phyloP scores from a whole-genome alignment of 257 asterid genomes.

The Petrea volubilis region DNA sequence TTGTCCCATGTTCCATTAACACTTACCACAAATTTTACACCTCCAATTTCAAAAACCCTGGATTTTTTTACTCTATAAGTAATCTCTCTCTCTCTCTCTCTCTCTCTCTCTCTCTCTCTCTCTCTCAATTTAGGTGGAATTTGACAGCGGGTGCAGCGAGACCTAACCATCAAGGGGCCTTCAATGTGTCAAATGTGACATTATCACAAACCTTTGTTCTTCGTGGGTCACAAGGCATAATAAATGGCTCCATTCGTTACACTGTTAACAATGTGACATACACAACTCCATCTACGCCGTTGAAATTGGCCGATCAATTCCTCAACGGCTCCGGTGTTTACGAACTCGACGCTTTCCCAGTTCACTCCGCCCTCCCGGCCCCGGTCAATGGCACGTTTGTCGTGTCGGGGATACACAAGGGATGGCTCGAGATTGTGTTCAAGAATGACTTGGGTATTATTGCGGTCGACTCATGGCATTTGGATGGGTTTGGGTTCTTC shows the following conservation, averaged over 20 bases:
- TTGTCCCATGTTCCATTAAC: too few species aligned
- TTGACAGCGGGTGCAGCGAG: conserved; percentile 64
- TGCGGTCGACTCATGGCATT: conserved; percentile 66
- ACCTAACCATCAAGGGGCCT: conserved; percentile 75
- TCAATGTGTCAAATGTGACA: conserved; percentile 68
- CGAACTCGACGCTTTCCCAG: conserved; percentile 48
- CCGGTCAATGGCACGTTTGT: conserved; percentile 48
- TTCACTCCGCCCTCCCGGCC: conserved; percentile 24
- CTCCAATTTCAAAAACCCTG: too few species aligned
- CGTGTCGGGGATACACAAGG: conserved; percentile 55
- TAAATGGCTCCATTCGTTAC: conserved; percentile 22
- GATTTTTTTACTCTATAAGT: too few species aligned
- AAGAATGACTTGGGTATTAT: conserved; percentile 26
- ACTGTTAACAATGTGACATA: conserved; percentile 59
- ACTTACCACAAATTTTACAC: too few species aligned
- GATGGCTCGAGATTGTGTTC: conserved; percentile 71
- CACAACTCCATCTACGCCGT: conserved; percentile 44
- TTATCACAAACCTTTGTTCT: conserved; percentile 59
- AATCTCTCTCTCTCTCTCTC: too few species aligned
- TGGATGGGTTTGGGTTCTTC: conserved; percentile 67
- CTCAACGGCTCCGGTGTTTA: conserved; percentile 60
- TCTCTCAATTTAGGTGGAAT: conserved; percentile 47
- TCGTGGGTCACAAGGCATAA: conserved; percentile 31
- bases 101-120: too few species aligned
- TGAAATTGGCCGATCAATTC: conserved; percentile 61